These are phyloP conservation scores for Saposhnikovia divaricata DNA, from an alignment of 129 eudicot species.

Conservation along the genomic window DNA sequence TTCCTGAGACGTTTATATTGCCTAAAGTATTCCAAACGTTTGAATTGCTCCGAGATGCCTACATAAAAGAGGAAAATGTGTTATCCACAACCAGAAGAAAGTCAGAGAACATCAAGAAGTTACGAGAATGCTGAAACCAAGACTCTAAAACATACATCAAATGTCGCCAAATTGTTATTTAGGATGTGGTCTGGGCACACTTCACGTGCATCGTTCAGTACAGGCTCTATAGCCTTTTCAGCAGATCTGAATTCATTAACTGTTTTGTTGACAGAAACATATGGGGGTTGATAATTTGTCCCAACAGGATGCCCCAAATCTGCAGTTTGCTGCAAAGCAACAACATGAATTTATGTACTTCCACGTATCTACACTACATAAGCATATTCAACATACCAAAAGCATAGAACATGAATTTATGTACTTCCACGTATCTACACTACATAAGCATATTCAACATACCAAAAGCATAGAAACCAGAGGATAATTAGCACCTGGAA, in stretches of 20 bases:
- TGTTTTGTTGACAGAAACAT: neutral
- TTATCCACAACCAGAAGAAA: slow-evolving; percentile 15
- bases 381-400: neutral
- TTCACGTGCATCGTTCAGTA: slow-evolving; percentile 9
- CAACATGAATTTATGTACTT: neutral
- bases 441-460: neutral
- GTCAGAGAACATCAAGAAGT: slow-evolving; percentile 8
- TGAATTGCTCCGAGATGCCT: slow-evolving; percentile 37
- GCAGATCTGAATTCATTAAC: slow-evolving; percentile 9
- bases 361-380: neutral
- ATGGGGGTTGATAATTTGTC: slow-evolving; percentile 8
- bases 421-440: neutral
- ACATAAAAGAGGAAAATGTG: slow-evolving; percentile 12
- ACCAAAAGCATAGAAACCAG: neutral
- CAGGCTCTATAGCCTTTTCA: slow-evolving; percentile 6
- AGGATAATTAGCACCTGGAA: neutral
- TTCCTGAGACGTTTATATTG: slow-evolving; percentile 14
- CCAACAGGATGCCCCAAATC: slow-evolving; percentile 19
- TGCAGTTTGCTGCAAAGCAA: slow-evolving; percentile 9
- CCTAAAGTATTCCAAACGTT: slow-evolving; percentile 36
- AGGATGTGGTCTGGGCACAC: slow-evolving; percentile 7
- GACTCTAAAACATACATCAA: slow-evolving; percentile 17
- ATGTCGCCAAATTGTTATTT: slow-evolving; percentile 15
- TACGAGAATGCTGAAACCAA: neutral
- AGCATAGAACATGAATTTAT: neutral